A percentile compares a stretch with the other conserved stretches of the same genome.
These are phyloP conservation scores for Penicillium digitatum DNA, from an alignment of 2,329 filamentous ascomycete species.

Conservation along the genomic window DNA sequence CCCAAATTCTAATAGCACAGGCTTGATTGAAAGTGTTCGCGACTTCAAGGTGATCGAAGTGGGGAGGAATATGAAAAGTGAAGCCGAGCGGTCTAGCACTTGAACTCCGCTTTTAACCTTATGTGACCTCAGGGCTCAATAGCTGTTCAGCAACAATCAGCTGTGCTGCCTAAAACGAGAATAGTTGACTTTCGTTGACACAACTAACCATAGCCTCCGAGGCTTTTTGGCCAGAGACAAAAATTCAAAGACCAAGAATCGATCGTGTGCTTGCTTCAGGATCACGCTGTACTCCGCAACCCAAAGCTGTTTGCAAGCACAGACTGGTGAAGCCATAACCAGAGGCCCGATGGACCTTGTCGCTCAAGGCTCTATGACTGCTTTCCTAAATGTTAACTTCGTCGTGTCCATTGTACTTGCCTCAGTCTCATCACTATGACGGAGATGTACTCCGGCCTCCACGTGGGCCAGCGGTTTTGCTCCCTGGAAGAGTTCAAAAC, in stretches of 20 bases:
- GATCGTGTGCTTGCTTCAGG: constrained; percentile 14
- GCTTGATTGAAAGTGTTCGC: not conserved
- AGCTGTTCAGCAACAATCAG: constrained; percentile 1
- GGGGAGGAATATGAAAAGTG: constrained; percentile 19
- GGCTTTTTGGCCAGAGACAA: not conserved
- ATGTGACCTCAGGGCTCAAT: constrained; percentile 1
- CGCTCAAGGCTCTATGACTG: constrained; percentile 13
- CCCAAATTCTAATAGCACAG: not conserved
- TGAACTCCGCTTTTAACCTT: constrained; percentile 7
- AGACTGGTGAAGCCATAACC: constrained; percentile 3
- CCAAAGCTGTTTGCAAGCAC: constrained; percentile 4
- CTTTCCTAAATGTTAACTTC: constrained; percentile 14
- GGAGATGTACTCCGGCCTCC: constrained; percentile 40
- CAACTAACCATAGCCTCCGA: not conserved
- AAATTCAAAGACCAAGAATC: not conserved
- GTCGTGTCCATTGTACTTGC: constrained; percentile 13
- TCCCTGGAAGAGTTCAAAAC: constrained; percentile 41
- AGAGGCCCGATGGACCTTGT: constrained; percentile 29
- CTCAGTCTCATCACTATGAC: constrained; percentile 27
- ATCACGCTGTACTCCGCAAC: constrained; percentile 12
- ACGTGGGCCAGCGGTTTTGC: constrained; percentile 37
- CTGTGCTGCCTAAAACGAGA: not conserved
- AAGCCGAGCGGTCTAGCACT: constrained; percentile 23
- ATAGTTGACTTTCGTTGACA: not conserved
- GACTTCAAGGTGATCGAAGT: constrained; percentile 3